Conservation (phyloP, 306 rosid genomes). For the Gastrolobium bilobum region DNA sequence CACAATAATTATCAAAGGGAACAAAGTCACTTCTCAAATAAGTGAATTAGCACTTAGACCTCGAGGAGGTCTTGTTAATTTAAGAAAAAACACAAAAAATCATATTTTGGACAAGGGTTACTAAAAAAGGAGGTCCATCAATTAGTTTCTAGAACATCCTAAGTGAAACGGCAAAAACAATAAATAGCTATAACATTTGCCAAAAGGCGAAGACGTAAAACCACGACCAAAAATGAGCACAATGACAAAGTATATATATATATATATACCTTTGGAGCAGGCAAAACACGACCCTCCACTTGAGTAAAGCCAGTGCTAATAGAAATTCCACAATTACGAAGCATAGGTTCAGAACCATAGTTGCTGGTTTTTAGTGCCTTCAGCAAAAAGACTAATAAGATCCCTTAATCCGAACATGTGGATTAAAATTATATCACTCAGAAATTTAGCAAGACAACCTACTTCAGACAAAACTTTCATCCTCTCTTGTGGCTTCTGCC, state of each 20-base stretch:
- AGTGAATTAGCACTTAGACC: not conserved
- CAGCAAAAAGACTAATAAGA: conserved; percentile 37
- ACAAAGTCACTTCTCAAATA: not conserved
- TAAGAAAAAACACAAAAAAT: not conserved
- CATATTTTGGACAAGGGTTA: not conserved
- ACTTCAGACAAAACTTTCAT: conserved; percentile 84
- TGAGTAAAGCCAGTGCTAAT: conserved; percentile 76
- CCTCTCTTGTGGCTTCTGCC: conserved; percentile 96
- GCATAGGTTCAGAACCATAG: conserved; percentile 88
- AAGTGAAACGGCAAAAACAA: not conserved
- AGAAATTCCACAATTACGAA: conserved; percentile 74
- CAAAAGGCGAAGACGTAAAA: not conserved
- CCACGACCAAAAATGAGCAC: not conserved
- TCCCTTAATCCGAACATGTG: not conserved
- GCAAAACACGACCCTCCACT: conserved; percentile 94
- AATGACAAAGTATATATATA: not conserved
- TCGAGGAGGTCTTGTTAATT: not conserved
- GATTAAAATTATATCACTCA: not conserved
- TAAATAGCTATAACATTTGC: not conserved
- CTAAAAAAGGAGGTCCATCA: not conserved
- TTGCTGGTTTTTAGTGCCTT: conserved; percentile 83
- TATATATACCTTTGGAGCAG: conserved; percentile 81
- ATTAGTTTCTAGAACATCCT: not conserved
- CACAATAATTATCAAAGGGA: conserved; percentile 5
- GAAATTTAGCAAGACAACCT: conserved; percentile 47